These are phyloP conservation scores for Ilex asprella DNA, from an alignment of 257 asterid genomes.

Conservation along the genomic window DNA sequence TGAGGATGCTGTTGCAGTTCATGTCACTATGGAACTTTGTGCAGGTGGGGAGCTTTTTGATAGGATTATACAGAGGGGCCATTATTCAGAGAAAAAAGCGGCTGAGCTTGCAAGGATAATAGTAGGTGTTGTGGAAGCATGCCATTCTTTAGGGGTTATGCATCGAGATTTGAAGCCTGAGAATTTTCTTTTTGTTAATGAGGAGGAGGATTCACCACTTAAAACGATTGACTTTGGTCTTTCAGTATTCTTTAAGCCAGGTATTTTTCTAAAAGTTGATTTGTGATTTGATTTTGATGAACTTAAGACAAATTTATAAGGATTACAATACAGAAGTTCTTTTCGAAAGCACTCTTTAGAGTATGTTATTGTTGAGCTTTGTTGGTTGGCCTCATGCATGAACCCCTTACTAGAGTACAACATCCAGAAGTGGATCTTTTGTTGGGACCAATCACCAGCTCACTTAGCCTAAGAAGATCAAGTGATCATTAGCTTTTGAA, in stretches of 20 bases:
- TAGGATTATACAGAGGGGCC: constrained; percentile 45
- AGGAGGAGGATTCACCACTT: constrained; percentile 33
- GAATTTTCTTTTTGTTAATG: constrained; percentile 37
- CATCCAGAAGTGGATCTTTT: too few species aligned
- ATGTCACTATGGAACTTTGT: constrained; percentile 45
- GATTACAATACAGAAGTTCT: too few species aligned
- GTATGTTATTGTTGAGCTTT: too few species aligned
- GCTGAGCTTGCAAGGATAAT: constrained; percentile 41
- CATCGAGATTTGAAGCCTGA: constrained; percentile 45
- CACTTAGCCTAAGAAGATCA: too few species aligned
- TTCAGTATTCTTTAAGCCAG: constrained; percentile 42
- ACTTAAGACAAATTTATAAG: too few species aligned
- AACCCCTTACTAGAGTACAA: too few species aligned
- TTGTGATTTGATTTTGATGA: not conserved
- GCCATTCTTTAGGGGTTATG: constrained; percentile 45
- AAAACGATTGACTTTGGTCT: constrained; percentile 44
- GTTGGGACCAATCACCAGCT: too few species aligned
- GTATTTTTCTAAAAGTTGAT: constrained; percentile 10
- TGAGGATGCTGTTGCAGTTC: constrained; percentile 42
- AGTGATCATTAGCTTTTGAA: too few species aligned
- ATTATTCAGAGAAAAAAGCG: constrained; percentile 40
- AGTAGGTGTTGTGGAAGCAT: constrained; percentile 44
- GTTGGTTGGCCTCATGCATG: too few species aligned
- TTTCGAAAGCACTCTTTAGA: too few species aligned
- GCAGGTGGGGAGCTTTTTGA: constrained; percentile 49